These are phyloP conservation scores for Chaetomium globosum DNA, from an alignment of 2,329 filamentous ascomycete species.

Conservation along the genomic window DNA sequence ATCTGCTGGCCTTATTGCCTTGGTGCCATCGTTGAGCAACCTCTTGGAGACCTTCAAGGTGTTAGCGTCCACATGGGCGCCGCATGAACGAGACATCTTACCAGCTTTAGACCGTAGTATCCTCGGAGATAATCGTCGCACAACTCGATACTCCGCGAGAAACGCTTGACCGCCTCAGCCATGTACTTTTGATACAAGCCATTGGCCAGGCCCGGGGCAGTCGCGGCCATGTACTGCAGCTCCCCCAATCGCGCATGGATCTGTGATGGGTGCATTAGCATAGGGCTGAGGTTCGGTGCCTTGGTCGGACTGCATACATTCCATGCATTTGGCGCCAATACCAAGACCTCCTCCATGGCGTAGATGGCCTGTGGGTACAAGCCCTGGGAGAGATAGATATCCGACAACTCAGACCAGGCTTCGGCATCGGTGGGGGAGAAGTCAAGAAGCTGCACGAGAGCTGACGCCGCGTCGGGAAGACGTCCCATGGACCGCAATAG, in stretches of 20 bases:
- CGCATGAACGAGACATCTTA: slow-evolving; percentile 44
- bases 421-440: slow-evolving; percentile 87
- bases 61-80: slow-evolving; percentile 36
- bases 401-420: slow-evolving; percentile 87
- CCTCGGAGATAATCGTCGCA: slow-evolving; percentile 91
- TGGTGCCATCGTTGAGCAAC: slow-evolving; percentile 50
- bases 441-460: slow-evolving; percentile 75
- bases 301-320: slow-evolving; percentile 63
- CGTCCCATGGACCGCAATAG: slow-evolving; percentile 75
- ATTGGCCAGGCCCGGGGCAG: slow-evolving; percentile 44
- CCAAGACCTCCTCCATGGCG: slow-evolving; percentile 84
- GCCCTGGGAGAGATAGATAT: slow-evolving; percentile 80
- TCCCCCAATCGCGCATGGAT: slow-evolving; percentile 87
- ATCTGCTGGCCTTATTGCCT: slow-evolving; percentile 50
- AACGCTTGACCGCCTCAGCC: slow-evolving; percentile 76
- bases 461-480: slow-evolving; percentile 70
- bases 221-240: slow-evolving; percentile 71
- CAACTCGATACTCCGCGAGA: slow-evolving; percentile 87
- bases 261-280: slow-evolving; percentile 51
- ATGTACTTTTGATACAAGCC: slow-evolving; percentile 57
- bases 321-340: slow-evolving; percentile 90
- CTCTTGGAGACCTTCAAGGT: slow-evolving; percentile 51
- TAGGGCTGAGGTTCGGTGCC: slow-evolving; percentile 24
- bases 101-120: slow-evolving; percentile 86
- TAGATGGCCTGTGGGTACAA: slow-evolving; percentile 82